Evolutionary conservation across 805 yeast genomes (phyloP).

Genomic region (Cyberlindnera sargentensis): DNA sequence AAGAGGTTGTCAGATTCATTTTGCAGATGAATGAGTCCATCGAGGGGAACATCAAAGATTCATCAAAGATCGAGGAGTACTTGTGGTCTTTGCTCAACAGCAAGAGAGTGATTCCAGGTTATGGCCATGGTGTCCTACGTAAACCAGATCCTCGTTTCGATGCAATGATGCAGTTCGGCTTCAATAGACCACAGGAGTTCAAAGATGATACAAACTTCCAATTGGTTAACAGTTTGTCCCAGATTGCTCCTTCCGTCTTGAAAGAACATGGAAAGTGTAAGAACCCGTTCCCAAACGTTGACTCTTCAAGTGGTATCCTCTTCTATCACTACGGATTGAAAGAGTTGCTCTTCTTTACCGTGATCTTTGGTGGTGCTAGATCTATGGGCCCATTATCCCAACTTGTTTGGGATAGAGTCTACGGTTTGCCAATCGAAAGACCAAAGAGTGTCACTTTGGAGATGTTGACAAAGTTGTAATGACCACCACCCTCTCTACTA

Average conservation of each 20-base stretch:
- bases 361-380: slow-evolving; percentile 76
- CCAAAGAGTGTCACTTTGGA: slow-evolving; percentile 38
- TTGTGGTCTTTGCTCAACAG: slow-evolving; percentile 66
- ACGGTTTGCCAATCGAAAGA: slow-evolving; percentile 76
- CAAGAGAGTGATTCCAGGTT: slow-evolving; percentile 80
- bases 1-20: slow-evolving; percentile 74
- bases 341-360: slow-evolving; percentile 71
- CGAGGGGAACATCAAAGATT: slow-evolving; percentile 22
- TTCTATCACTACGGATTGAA: slow-evolving; percentile 75
- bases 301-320: slow-evolving; percentile 70
- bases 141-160: slow-evolving; percentile 77
- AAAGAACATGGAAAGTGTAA: slow-evolving; percentile 77
- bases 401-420: slow-evolving; percentile 69
- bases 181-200: slow-evolving; percentile 44
- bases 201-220: slow-evolving; percentile 57
- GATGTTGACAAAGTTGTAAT: slow-evolving; percentile 5
- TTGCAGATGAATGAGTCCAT: slow-evolving; percentile 50
- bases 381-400: slow-evolving; percentile 76
- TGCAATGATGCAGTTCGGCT: slow-evolving; percentile 67
- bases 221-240: slow-evolving; percentile 57
- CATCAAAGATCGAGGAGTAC: slow-evolving; percentile 52
- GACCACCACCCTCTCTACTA: background rate
- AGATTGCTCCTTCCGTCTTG: slow-evolving; percentile 69
- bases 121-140: slow-evolving; percentile 83
- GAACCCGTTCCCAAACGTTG: slow-evolving; percentile 84